Evolutionary conservation across 768 basidiomycete genomes (phyloP), one percentile per base, ranked within the genome.

Genomic region (Tephrocybe sp.): DNA sequence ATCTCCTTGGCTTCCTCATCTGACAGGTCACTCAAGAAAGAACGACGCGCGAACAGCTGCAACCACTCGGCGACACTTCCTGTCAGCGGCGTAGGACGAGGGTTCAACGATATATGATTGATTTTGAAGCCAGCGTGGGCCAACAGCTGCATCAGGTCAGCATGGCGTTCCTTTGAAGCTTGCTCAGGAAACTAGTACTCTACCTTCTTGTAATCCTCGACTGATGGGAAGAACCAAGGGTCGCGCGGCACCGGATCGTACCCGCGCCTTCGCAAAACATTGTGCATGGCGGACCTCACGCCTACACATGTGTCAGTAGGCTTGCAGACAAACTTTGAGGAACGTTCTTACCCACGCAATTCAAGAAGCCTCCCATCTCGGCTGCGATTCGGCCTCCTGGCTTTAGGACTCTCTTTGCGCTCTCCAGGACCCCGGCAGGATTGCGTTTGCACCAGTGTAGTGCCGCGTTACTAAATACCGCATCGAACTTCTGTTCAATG

Each of bases 191-290:
- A 30, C 6, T 5, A 5, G 28, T 30, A 30, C 15, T 5, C 51
- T 61, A 85, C 84, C 64, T 73, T 71, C 40, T 65, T 68, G 65
- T 93, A 92, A 52, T 88, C 82, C 24, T 80, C 75, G 10, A 75
- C 74, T 0, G 85, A 85, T 3, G 92, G 92, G 62, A 91, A 93
- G 70, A 82, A 91, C 90, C 90, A 93, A 0, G 92, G 92, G 61
- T 94, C 91, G 37, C 83, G 63, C 10, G 66, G 60, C 8, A 68
- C 66, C 9, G 90, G 80, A 64, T 90, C 74, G 48, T 82, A 65
- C 0, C 88, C 86, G 23, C 75, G 72, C 25, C 67, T 65, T 49
- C 68, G 69, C 33, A 86, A 65, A 0, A 77, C 81, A 9, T 72
- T 62, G 54, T 90, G 73, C 14, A 93, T 58, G 3, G 79, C 77